Percentiles rank a stretch among this genome's conserved stretches.
These are phyloP conservation scores for Amanita rimosa DNA, from an alignment of 768 basidiomycete genomes.

Conservation along the genomic window DNA sequence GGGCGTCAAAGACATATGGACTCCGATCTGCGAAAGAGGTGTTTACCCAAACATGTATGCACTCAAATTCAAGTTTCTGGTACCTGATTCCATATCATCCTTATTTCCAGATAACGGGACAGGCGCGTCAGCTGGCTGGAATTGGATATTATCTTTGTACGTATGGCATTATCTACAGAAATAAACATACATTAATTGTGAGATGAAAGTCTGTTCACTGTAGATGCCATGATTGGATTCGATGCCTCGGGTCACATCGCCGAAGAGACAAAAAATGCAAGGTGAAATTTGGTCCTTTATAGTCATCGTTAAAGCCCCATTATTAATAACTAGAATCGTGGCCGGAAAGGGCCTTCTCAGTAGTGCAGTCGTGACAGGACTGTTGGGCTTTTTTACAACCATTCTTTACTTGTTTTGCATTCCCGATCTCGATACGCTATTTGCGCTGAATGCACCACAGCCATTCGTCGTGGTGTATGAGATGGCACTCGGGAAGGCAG, in stretches of 20 bases:
- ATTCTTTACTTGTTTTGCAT: background rate
- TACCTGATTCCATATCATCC: background rate
- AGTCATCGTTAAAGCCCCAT: background rate
- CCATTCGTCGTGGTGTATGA: constrained; percentile 88
- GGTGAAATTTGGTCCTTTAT: constrained; percentile 19
- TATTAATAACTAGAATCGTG: background rate
- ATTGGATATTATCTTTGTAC: constrained; percentile 83
- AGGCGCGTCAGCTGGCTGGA: constrained; percentile 80
- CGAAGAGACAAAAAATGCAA: constrained; percentile 81
- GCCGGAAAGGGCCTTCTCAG: background rate
- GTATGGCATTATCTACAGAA: constrained; percentile 7
- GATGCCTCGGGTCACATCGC: constrained; percentile 88
- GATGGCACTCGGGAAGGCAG: constrained; percentile 68
- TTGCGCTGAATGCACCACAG: constrained; percentile 72
- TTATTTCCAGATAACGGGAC: constrained; percentile 70
- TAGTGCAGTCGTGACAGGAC: constrained; percentile 50
- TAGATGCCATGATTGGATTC: constrained; percentile 83
- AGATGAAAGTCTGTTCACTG: constrained; percentile 59
- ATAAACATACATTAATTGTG: background rate
- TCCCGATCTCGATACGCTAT: constrained; percentile 55
- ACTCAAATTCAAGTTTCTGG: background rate
- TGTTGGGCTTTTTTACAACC: background rate
- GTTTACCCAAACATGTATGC: constrained; percentile 70
- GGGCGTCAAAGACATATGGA: constrained; percentile 81
- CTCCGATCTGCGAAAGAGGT: constrained; percentile 78